Conservation (phyloP, 176 grass and related monocot species). For the Alloteropsis semialata region DNA sequence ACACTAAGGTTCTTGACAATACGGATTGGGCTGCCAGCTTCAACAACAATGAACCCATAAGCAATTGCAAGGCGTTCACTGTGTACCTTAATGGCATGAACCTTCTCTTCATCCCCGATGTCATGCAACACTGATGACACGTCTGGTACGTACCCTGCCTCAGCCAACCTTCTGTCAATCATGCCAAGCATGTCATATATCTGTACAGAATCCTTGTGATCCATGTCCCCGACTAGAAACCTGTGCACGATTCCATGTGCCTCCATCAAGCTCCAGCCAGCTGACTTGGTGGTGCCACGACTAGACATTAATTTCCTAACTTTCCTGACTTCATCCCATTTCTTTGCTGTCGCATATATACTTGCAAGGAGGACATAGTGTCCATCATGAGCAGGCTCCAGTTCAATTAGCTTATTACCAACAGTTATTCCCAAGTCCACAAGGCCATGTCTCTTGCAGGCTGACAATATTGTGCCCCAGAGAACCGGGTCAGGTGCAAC, state of each 20-base stretch:
- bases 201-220: constrained; percentile 47
- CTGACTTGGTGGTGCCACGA: constrained; percentile 56
- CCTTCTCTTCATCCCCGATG: constrained; percentile 71
- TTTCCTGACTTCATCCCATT: constrained; percentile 67
- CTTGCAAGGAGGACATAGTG: constrained; percentile 67
- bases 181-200: constrained; percentile 63
- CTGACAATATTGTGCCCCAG: constrained; percentile 58
- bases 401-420: constrained; percentile 60
- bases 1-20: constrained; percentile 76
- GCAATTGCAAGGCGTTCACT: constrained; percentile 74
- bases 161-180: constrained; percentile 50
- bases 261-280: constrained; percentile 76
- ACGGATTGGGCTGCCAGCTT: constrained; percentile 49
- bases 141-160: constrained; percentile 62
- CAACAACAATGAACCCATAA: constrained; percentile 58
- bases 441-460: constrained; percentile 66
- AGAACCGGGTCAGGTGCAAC: constrained; percentile 60
- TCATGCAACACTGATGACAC: constrained; percentile 77
- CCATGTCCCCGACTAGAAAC: constrained; percentile 64
- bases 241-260: constrained; percentile 56
- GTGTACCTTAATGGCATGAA: constrained; percentile 61
- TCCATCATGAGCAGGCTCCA: constrained; percentile 64
- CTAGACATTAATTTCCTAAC: constrained; percentile 62
- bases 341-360: constrained; percentile 60
- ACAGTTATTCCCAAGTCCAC: constrained; percentile 50